Evolutionary conservation across 306 rosid species (phyloP), one percentile per base, ranked within the genome.

Genomic region (Pterocarpus santalinus): DNA sequence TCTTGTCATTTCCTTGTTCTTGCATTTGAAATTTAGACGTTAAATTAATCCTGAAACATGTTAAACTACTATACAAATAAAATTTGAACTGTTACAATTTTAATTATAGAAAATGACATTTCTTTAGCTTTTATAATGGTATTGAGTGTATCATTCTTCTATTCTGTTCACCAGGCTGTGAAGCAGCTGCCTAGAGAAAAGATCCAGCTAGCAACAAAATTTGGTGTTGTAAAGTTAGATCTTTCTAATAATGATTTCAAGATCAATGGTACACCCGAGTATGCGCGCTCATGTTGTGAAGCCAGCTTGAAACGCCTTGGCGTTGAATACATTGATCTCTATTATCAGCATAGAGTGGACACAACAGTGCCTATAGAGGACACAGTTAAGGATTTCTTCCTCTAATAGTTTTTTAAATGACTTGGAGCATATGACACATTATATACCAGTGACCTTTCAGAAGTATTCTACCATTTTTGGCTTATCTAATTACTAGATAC

Each of bases 281-380:
- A 89, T 78, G 90, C 82, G 22, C 91, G 94, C 9, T 76, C 83
- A 22, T 73, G 84, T 43, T 91, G 94, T 14, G 91, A 89, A 79
- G 91, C 90, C 46, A 90, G 94, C 67, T 81, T 90, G 78, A 85
- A 87, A 73, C 90, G 90, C 3, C 94, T 91, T 22, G 87, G 63
- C 13, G 79, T 91, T 1, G 81, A 82, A 7, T 89, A 80, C 81
- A 91, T 89, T 28, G 95, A 89, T 75, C 87, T 91, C 63, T 91
- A 89, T 75, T 91, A 89, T 72, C 92, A 87, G 52, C 92, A 91
- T 69, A 82, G 91, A 7, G 76, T 72, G 49, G 76, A 53, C 76
- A 72, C 33, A 33, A 32, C 76, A 28, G 85, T 84, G 11, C 88
- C 92, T 8, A 87, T 88, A 32, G 94, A 91, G 75, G 88, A 87